Conservation (phyloP, 305 asterid species). For the Nicotiana rustica region DNA sequence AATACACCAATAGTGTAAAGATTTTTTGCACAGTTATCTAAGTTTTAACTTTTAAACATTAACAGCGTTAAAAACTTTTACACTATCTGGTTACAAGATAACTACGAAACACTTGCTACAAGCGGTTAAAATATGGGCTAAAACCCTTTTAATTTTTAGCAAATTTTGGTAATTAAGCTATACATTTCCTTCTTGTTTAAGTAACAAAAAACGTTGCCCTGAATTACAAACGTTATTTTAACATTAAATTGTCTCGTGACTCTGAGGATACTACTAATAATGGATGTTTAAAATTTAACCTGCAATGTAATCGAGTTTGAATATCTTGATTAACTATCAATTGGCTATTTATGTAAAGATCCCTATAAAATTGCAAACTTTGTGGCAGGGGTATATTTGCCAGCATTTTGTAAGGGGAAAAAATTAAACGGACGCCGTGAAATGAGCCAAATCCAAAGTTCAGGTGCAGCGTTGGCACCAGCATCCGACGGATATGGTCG, state of each 20-base stretch:
- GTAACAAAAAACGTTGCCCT: background rate
- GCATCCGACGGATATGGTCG: background rate
- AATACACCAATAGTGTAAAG: background rate
- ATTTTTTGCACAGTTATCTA: background rate
- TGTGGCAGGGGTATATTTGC: slow-evolving; percentile 29
- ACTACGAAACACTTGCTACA: too few species aligned
- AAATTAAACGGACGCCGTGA: background rate
- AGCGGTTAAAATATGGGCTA: too few species aligned
- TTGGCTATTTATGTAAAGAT: too few species aligned
- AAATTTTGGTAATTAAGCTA: background rate
- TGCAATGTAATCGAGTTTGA: background rate
- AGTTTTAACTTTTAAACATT: too few species aligned
- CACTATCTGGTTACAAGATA: too few species aligned
- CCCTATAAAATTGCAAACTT: background rate
- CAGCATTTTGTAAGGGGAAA: slow-evolving; percentile 18
- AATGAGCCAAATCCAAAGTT: slow-evolving; percentile 25
- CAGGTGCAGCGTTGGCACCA: background rate
- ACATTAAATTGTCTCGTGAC: background rate
- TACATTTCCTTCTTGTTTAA: background rate
- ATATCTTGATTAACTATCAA: too few species aligned
- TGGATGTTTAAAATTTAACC: background rate
- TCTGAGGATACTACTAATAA: background rate
- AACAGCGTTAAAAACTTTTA: too few species aligned
- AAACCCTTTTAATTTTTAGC: background rate
- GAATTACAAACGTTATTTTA: background rate